Evolutionary conservation across 768 basidiomycete genomes (phyloP).

Genomic region (Mycena galopus): DNA sequence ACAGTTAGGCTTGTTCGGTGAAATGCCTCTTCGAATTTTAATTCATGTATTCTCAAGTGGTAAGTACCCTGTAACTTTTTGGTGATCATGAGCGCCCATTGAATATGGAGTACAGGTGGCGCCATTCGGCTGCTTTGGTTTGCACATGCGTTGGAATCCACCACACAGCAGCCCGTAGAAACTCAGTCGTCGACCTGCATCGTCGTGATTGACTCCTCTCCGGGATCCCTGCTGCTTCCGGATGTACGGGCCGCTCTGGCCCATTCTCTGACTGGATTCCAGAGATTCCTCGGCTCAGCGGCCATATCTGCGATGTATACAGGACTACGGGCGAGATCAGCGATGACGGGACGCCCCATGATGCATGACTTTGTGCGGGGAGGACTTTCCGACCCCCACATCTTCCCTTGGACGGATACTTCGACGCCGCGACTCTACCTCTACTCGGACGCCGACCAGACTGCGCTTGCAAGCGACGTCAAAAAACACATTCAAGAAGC

Average conservation of each 20-base stretch:
- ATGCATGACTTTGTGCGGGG: neutral
- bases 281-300: neutral
- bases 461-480: neutral
- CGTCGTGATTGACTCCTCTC: constrained; percentile 10
- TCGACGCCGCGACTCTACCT: constrained; percentile 5
- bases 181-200: neutral
- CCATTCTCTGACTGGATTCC: neutral
- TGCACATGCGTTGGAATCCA: neutral
- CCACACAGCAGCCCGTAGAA: neutral
- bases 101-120: neutral
- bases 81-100: neutral
- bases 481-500: neutral
- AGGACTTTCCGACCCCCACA: neutral
- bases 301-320: neutral
- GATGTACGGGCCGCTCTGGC: neutral
- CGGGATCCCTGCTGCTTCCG: neutral
- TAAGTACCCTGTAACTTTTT: neutral
- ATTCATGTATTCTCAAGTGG: constrained; percentile 16
- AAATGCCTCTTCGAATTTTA: neutral
- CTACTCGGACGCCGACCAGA: constrained; percentile 12
- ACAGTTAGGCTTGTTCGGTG: neutral
- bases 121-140: constrained; percentile 5
- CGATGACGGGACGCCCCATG: neutral
- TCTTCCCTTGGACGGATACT: neutral
- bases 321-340: neutral